Evolutionary conservation across 2,329 filamentous ascomycete species (phyloP), one percentile per base, ranked within the genome.

Genomic region (Colletotrichum limetticola): DNA sequence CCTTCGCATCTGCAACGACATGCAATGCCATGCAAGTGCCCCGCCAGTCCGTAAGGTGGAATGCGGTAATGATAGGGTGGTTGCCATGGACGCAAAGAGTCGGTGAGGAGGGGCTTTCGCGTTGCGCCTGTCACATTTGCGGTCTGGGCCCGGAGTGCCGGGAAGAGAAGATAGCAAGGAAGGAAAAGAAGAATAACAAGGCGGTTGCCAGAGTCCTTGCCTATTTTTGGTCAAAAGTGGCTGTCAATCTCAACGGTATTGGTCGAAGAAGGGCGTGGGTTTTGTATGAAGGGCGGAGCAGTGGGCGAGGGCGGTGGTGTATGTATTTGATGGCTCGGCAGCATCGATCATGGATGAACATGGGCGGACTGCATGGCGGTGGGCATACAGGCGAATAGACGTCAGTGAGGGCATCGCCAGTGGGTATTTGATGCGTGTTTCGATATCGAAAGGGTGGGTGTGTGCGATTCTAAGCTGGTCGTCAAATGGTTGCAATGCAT

Each of bases 31-130:
- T 67, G 71, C 71, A 68, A 58, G 57, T 71, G 62, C 71, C 71
- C 71, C 67, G 68, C 71, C 68, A 55, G 68, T 68, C 71, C 62
- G 67, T 53, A 49, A 57, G 37, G 35, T 55, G 59, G 69, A 49
- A 52, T 49, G 64, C n/a, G 30, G 57, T 28, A 67, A 24, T 49
- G 66, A 56, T 46, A 73, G 61, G 61, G 71, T 60, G 71, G 71
- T 71, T 73, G 71, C 71, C 49, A 73, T 61, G 71, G 71, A 56
- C 46, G 59, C 55, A 61, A 74, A 74, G 68, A 74, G 71, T 72
- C 71, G 71, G 71, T 74, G 71, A 74, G 68, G 59, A 64, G 56
- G 56, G 60, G 57, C 68, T 19, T 63, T 37, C 26, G 28, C 42
- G 52, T 61, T 58, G 68, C 63, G 61, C 68, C 71, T 64, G 71